Evolutionary conservation across 1,284 basidiomycete genomes (phyloP).

Genomic region (Chondrostereum purpureum): DNA sequence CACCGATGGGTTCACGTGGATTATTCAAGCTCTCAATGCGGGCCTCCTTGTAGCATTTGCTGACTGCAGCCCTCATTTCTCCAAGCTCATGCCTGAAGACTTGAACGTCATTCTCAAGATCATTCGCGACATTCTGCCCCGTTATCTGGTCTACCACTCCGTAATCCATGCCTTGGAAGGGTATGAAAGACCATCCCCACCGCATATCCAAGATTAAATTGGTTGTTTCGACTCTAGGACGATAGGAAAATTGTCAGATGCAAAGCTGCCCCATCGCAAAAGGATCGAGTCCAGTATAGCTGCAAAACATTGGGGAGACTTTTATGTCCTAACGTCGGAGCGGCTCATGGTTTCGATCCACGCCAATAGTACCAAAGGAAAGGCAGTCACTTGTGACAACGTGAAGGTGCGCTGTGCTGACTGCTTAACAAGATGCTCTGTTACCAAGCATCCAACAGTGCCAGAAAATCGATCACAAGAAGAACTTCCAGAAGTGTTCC

Average conservation of each 20-base stretch:
- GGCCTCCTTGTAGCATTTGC: slow-evolving; percentile 28
- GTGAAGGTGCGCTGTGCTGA: slow-evolving; percentile 17
- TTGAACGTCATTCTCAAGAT: slow-evolving; percentile 22
- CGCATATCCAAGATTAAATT: not conserved
- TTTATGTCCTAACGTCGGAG: slow-evolving; percentile 22
- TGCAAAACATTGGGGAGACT: slow-evolving; percentile 22
- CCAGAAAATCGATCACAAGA: slow-evolving; percentile 27
- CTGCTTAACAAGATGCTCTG: not conserved
- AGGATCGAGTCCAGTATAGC: slow-evolving; percentile 18
- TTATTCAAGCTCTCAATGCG: slow-evolving; percentile 25
- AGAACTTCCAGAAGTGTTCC: slow-evolving; percentile 27
- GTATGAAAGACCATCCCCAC: not conserved
- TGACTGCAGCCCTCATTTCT: slow-evolving; percentile 23
- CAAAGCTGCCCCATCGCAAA: slow-evolving; percentile 12
- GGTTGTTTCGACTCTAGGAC: slow-evolving; percentile 3
- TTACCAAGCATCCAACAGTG: slow-evolving; percentile 21
- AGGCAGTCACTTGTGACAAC: slow-evolving; percentile 28
- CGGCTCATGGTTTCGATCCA: slow-evolving; percentile 18
- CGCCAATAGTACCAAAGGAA: slow-evolving; percentile 21
- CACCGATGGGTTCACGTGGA: slow-evolving; percentile 32
- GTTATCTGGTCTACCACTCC: slow-evolving; percentile 29
- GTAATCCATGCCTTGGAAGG: slow-evolving; percentile 26
- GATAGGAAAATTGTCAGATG: slow-evolving; percentile 18
- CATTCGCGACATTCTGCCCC: slow-evolving; percentile 23
- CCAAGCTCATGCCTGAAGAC: slow-evolving; percentile 23